Conservation (phyloP, 306 rosid genomes). For the Glycine tomentella region DNA sequence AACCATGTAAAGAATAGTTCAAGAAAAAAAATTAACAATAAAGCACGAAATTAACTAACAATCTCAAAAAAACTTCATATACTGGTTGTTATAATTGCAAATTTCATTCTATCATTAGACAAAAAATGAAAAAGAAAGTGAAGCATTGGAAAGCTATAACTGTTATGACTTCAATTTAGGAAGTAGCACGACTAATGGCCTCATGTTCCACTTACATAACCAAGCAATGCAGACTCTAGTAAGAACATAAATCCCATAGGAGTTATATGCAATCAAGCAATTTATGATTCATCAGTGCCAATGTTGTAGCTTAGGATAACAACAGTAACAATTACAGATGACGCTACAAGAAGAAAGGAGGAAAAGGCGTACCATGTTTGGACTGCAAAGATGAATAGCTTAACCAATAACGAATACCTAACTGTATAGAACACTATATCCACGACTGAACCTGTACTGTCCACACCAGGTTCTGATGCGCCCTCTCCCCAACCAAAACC, state of each 20-base stretch:
- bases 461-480: conserved; percentile 78
- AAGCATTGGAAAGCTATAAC: conserved; percentile 35
- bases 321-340: conserved; percentile 30
- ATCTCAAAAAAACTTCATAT: conserved; percentile 7
- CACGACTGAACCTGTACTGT: conserved; percentile 73
- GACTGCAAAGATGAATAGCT: conserved; percentile 58
- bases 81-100: background rate
- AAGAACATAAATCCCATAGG: conserved; percentile 86
- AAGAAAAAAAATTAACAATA: conserved; percentile 30
- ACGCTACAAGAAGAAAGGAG: conserved; percentile 38
- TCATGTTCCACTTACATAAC: conserved; percentile 75
- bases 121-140: conserved; percentile 7
- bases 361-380: conserved; percentile 76
- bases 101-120: conserved; percentile 1
- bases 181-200: conserved; percentile 31
- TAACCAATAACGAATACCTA: too few species aligned
- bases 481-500: conserved; percentile 40
- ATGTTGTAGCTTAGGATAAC: conserved; percentile 33
- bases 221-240: conserved; percentile 78
- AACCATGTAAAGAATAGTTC: conserved; percentile 27
- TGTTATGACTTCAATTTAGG: conserved; percentile 36
- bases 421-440: background rate
- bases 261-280: conserved; percentile 74
- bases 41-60: conserved; percentile 18
- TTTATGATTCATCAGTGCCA: conserved; percentile 38